A percentile compares a stretch with the other conserved stretches of the same genome.
These are phyloP conservation scores for Sparassis latifolia DNA, from an alignment of 1,284 basidiomycete genomes.

Conservation along the genomic window DNA sequence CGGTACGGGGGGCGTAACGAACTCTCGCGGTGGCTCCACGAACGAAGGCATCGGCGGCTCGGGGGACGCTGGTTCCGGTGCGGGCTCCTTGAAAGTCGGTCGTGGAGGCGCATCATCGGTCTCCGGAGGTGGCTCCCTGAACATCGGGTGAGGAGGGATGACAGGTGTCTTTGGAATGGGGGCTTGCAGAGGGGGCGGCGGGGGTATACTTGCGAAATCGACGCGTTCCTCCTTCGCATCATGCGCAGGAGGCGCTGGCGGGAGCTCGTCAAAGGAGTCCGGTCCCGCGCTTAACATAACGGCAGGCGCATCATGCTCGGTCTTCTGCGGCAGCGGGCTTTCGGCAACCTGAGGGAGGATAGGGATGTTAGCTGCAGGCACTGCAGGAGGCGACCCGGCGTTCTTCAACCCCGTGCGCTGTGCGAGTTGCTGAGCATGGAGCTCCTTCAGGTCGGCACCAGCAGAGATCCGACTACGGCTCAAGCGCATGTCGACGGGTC, in stretches of 20 bases:
- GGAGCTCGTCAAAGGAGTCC: constrained; percentile 3
- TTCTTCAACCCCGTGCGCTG: constrained; percentile 20
- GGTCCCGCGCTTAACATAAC: constrained; percentile 11
- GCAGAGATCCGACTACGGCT: constrained; percentile 48
- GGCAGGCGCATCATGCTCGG: neutral
- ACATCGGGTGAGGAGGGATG: constrained; percentile 20
- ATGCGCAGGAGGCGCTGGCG: constrained; percentile 8
- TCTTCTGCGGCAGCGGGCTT: neutral
- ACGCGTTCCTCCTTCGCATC: constrained; percentile 5
- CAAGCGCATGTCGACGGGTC: constrained; percentile 83
- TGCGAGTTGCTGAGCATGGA: constrained; percentile 47
- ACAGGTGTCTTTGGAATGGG: constrained; percentile 11
- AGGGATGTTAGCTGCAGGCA: constrained; percentile 7
- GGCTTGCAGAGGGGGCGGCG: constrained; percentile 26
- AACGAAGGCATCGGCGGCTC: constrained; percentile 28
- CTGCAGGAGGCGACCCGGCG: constrained; percentile 17
- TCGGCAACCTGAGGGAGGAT: constrained; percentile 1
- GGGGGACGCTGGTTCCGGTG: constrained; percentile 27
- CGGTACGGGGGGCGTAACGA: constrained; percentile 15
- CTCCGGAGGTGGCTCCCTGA: constrained; percentile 35
- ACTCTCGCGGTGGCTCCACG: constrained; percentile 23
- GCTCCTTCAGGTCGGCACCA: constrained; percentile 39
- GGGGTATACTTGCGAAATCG: constrained; percentile 22
- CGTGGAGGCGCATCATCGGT: constrained; percentile 35
- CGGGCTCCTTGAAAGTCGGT: constrained; percentile 46